Conservation (phyloP, 192 early-diverging fungal genomes). For the Cetraspora pellucida region DNA sequence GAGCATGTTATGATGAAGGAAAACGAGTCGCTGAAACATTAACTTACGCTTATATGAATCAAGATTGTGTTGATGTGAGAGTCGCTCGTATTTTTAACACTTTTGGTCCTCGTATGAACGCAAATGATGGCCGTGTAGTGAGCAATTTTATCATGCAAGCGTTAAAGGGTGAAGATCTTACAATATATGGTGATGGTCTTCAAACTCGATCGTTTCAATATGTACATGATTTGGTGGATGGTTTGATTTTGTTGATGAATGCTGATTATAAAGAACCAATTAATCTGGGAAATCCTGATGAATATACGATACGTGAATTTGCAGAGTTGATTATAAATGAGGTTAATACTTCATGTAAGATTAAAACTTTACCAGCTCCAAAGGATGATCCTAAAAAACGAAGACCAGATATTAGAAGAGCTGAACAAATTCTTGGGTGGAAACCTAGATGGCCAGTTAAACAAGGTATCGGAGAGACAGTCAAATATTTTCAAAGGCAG, state of each 20-base stretch:
- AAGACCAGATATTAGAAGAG: constrained; percentile 73
- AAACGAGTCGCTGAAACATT: constrained; percentile 85
- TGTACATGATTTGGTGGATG: constrained; percentile 82
- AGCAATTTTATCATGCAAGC: constrained; percentile 88
- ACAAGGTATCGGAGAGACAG: constrained; percentile 80
- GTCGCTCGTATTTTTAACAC: constrained; percentile 82
- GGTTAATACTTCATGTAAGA: constrained; percentile 58
- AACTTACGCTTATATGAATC: constrained; percentile 75
- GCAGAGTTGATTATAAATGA: constrained; percentile 72
- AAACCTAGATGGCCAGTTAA: constrained; percentile 70
- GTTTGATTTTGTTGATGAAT: constrained; percentile 78
- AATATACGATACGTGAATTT: constrained; percentile 79
- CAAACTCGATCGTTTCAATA: constrained; percentile 88
- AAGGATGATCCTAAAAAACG: constrained; percentile 79
- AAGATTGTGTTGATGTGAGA: constrained; percentile 74
- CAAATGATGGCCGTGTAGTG: constrained; percentile 81
- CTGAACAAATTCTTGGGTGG: constrained; percentile 69
- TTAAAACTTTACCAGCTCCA: constrained; percentile 65
- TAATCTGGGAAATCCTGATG: constrained; percentile 83
- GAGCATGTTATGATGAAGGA: constrained; percentile 88
- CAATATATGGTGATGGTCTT: constrained; percentile 77
- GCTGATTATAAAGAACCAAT: constrained; percentile 68
- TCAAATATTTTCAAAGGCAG: constrained; percentile 64
- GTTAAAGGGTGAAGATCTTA: constrained; percentile 70
- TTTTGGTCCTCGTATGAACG: constrained; percentile 84